Evolutionary conservation across 2,329 filamentous ascomycete genomes (phyloP).

Genomic region (Cladosporium sp.): DNA sequence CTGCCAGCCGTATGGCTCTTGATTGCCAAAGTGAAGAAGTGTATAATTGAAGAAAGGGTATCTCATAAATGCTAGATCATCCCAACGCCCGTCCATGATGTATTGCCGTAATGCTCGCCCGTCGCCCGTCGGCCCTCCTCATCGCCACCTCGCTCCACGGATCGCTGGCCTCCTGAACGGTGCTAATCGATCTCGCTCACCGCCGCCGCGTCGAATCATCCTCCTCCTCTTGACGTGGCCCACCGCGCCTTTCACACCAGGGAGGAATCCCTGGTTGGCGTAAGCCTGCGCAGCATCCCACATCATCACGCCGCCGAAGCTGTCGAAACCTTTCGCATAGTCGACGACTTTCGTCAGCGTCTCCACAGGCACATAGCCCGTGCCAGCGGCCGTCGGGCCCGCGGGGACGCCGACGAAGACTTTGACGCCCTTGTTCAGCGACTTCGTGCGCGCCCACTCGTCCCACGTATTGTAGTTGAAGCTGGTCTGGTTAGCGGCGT

Average conservation of each 20-base stretch:
- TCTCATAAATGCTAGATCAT: no score
- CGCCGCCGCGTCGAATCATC: background rate
- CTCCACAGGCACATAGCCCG: constrained; percentile 27
- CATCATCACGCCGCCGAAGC: constrained; percentile 38
- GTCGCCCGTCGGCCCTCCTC: no score
- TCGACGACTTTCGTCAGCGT: constrained; percentile 26
- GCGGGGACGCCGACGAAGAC: constrained; percentile 32
- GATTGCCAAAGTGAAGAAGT: no score
- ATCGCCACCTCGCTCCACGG: no score
- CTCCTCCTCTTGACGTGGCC: constrained; percentile 1
- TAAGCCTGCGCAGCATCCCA: constrained; percentile 46
- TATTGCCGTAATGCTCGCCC: no score
- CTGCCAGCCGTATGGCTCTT: background rate
- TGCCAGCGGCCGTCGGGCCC: constrained; percentile 30
- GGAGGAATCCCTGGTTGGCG: constrained; percentile 26
- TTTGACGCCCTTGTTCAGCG: constrained; percentile 23
- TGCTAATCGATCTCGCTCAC: background rate
- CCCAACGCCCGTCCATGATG: no score
- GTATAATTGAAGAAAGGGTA: no score
- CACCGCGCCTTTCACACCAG: constrained; percentile 16
- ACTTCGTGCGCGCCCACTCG: constrained; percentile 31
- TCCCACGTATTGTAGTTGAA: constrained; percentile 39
- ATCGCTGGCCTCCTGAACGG: no score
- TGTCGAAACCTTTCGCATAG: constrained; percentile 26
- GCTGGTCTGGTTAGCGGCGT: constrained; percentile 46